Percentiles rank a stretch among this genome's conserved stretches.
Conservation (phyloP, 352 stramenopile genomes). For the Globisporangium radiosum region DNA sequence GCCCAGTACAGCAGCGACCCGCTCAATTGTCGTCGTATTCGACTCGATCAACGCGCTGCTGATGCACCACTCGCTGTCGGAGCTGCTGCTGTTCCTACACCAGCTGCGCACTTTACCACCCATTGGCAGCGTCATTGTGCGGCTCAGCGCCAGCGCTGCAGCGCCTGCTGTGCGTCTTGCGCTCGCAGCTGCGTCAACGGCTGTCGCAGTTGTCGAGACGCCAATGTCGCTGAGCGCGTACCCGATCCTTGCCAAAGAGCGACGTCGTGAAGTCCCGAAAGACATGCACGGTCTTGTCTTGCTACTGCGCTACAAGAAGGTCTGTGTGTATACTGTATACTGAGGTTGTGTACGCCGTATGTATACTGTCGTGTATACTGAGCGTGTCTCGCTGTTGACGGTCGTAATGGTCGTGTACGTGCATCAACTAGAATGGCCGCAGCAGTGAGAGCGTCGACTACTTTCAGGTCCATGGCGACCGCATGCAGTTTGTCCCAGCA, state of each 20-base stretch:
- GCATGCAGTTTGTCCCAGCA: slow-evolving; percentile 20
- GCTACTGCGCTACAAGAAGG: slow-evolving; percentile 61
- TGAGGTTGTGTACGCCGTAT: too few species aligned
- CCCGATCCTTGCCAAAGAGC: slow-evolving; percentile 48
- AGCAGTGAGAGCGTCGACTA: slow-evolving; percentile 63
- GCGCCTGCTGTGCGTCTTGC: slow-evolving; percentile 13
- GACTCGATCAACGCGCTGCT: slow-evolving; percentile 65
- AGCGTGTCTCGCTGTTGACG: not conserved
- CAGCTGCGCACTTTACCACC: slow-evolving; percentile 20
- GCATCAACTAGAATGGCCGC: slow-evolving; percentile 40
- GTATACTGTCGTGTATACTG: too few species aligned
- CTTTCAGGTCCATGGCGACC: slow-evolving; percentile 31
- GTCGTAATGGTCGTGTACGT: slow-evolving; percentile 4
- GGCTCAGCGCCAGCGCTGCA: slow-evolving; percentile 34
- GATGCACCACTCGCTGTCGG: slow-evolving; percentile 33
- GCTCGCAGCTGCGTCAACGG: slow-evolving; percentile 37
- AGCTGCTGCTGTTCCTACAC: slow-evolving; percentile 39
- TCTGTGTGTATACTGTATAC: slow-evolving; percentile 10
- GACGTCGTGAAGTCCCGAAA: slow-evolving; percentile 51
- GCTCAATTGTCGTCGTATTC: slow-evolving; percentile 48
- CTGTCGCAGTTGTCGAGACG: slow-evolving; percentile 50
- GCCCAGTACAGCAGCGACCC: slow-evolving; percentile 7
- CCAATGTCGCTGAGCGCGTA: slow-evolving; percentile 44
- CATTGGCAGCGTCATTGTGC: slow-evolving; percentile 39
- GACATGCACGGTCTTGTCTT: slow-evolving; percentile 51